Evolutionary conservation across 2,329 filamentous ascomycete species (phyloP).

Genomic region (Aspergillus oerlinghausenensis): DNA sequence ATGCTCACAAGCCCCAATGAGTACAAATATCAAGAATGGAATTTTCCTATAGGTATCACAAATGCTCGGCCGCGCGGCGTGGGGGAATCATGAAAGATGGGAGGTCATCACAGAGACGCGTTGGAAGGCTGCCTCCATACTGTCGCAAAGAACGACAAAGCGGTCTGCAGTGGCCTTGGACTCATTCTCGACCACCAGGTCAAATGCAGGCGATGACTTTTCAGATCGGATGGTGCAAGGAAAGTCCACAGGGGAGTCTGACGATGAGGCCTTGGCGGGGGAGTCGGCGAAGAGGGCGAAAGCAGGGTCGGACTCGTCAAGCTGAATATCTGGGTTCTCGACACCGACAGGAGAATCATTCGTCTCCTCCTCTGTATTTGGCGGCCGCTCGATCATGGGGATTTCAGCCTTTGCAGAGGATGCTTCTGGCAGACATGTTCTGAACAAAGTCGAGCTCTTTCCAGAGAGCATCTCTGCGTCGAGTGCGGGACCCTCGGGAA

Average conservation of each 20-base stretch:
- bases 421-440: constrained; percentile 32
- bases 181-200: constrained; percentile 55
- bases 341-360: constrained; percentile 17
- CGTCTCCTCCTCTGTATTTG: constrained; percentile 13
- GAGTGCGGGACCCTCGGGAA: constrained; percentile 62
- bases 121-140: constrained; percentile 40
- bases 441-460: constrained; percentile 59
- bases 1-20: background rate
- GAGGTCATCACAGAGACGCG: constrained; percentile 38
- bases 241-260: constrained; percentile 43
- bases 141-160: constrained; percentile 36
- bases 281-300: constrained; percentile 49
- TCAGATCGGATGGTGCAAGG: constrained; percentile 48
- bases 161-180: constrained; percentile 23
- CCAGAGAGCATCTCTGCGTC: constrained; percentile 62
- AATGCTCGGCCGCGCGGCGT: constrained; percentile 16
- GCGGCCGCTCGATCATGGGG: constrained; percentile 43
- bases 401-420: constrained; percentile 47
- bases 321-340: constrained; percentile 41
- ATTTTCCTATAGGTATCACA: constrained; percentile 17
- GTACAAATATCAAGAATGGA: background rate
- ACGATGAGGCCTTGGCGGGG: constrained; percentile 33
- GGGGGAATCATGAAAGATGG: constrained; percentile 36
- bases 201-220: constrained; percentile 60
- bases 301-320: constrained; percentile 52